Evolutionary conservation across 2,329 filamentous ascomycete genomes (phyloP), one percentile per base, ranked within the genome.

Genomic region (Botrytis medusae): DNA sequence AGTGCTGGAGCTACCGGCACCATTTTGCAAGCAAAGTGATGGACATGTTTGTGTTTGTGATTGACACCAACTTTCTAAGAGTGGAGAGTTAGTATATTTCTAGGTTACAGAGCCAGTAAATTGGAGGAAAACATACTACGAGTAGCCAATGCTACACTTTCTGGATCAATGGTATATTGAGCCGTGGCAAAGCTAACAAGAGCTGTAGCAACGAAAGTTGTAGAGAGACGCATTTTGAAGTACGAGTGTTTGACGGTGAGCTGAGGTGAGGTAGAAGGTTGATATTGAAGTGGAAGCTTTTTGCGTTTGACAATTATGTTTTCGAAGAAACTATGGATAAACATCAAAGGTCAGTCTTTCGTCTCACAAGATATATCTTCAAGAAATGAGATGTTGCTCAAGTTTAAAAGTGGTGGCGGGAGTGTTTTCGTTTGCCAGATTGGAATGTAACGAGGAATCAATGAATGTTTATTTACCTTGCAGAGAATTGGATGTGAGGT

Each of bases 31-130:
- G 86, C 92, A 95, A 82, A 95, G 92, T 76, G 90, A 82, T 20
- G 91, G 92, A 83, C 92, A 95, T 71, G 88, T 86, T 77, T 85
- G 85, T 76, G 79, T 84, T 83, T 94, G 89, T 77, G 86, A 85
- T 40, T 81, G 74, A 82, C 92, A 95, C 92, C 92, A 95, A 18
- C 80, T 79, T 74, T 86, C 88, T 90, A 73, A 32, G 10, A 5
- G 60, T 67, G n/a, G 77, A 34, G 82, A 34, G 44, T 71, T 42
- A 72, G 72, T 25, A 68, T 68, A 16, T 48, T 46, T 40, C 62
- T 25, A 4, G 20, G 22, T 32, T 34, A 25, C 7, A 34, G 22
- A 59, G 5, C 1, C 3, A 12, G 46, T 12, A 34, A 20, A 44
- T 25, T 22, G 37, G 4, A 44, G 44, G 12, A 46, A 57, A 57